phyloP scores from a whole-genome alignment of 192 early-diverging fungal species.

The Backusella circina region DNA sequence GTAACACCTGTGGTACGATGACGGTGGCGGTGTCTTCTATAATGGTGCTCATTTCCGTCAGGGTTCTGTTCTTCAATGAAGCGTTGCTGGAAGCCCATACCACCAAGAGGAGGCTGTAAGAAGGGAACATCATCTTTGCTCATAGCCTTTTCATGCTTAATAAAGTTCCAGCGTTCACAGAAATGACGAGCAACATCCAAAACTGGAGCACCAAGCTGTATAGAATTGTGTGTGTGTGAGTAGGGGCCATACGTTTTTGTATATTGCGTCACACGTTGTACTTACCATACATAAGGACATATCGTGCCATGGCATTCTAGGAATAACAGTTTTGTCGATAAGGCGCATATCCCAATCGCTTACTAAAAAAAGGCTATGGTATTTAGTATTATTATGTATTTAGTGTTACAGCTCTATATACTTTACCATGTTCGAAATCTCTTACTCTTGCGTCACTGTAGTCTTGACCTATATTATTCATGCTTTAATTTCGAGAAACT shows the following conservation, averaged over 20 bases:
- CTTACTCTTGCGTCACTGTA: constrained; percentile 82
- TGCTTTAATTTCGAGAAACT: background rate
- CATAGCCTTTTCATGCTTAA: constrained; percentile 66
- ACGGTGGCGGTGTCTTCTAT: constrained; percentile 18
- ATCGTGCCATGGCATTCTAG: constrained; percentile 90
- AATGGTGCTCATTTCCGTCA: constrained; percentile 40
- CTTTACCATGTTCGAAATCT: constrained; percentile 52
- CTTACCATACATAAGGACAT: constrained; percentile 65
- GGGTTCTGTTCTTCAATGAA: constrained; percentile 44
- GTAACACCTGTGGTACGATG: constrained; percentile 49
- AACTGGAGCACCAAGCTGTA: constrained; percentile 62
- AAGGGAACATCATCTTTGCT: constrained; percentile 55
- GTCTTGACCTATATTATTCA: constrained; percentile 55
- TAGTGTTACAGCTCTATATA: background rate
- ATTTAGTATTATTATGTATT: background rate
- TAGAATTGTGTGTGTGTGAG: background rate
- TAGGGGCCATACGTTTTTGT: background rate
- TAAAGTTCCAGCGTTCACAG: constrained; percentile 85
- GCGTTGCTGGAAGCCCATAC: constrained; percentile 8
- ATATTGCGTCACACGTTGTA: background rate
- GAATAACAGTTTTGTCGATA: constrained; percentile 39
- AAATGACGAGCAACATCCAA: constrained; percentile 82
- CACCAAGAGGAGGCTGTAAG: constrained; percentile 50
- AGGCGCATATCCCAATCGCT: constrained; percentile 42
- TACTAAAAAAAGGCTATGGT: constrained; percentile 34